Conservation (phyloP, 2,329 filamentous ascomycete species). For the Metarhizium brunneum region DNA sequence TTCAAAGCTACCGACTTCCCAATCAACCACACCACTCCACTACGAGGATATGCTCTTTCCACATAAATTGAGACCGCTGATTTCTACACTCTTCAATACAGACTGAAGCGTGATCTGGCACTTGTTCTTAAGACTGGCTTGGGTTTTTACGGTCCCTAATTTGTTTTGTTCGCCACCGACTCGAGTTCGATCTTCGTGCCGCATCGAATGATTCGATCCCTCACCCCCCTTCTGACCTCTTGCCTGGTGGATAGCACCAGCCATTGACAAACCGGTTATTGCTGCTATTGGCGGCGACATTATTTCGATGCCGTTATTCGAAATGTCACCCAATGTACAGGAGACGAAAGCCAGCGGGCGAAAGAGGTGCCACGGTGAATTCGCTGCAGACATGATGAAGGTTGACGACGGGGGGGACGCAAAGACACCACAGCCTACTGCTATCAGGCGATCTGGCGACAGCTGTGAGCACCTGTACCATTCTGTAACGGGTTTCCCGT, state of each 20-base stretch:
- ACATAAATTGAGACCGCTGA: neutral
- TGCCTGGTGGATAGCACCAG: neutral
- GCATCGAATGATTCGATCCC: neutral
- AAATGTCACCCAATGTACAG: constrained; percentile 38
- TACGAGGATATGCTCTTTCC: neutral
- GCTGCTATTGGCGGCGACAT: neutral
- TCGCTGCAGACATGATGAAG: constrained; percentile 23
- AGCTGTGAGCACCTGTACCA: constrained; percentile 9
- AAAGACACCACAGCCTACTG: constrained; percentile 10
- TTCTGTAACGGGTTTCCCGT: neutral
- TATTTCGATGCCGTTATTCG: constrained; percentile 35
- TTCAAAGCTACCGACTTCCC: constrained; percentile 7
- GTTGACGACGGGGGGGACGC: constrained; percentile 11
- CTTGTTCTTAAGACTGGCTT: constrained; percentile 2
- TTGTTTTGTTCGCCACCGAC: neutral
- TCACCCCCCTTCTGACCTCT: neutral
- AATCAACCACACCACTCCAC: neutral
- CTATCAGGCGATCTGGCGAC: constrained; percentile 13
- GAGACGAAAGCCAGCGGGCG: constrained; percentile 31
- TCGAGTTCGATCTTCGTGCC: neutral
- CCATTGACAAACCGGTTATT: neutral
- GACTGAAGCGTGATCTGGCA: neutral
- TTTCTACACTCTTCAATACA: neutral
- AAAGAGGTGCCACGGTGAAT: constrained; percentile 40
- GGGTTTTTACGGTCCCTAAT: neutral